Percentiles rank a stretch among this genome's conserved stretches.
phyloP scores from a whole-genome alignment of 192 early-diverging fungal species.

The Neocallimastix lanati region DNA sequence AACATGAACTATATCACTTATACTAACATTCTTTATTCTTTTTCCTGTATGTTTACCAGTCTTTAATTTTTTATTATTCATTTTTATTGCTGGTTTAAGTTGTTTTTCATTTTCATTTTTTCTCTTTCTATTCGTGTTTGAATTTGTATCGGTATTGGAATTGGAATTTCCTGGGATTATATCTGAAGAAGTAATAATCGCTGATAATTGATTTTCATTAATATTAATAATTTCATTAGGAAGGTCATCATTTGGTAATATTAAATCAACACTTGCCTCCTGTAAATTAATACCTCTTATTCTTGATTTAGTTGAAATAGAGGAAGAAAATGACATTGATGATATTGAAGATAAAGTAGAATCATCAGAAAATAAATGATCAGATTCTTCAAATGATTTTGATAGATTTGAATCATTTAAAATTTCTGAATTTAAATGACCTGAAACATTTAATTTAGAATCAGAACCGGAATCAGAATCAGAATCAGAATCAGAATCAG shows the following conservation, averaged over 20 bases:
- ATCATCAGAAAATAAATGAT: neutral
- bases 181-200: too few relatives aligned
- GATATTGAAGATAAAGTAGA: neutral
- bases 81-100: neutral
- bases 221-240: neutral
- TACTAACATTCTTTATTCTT: neutral
- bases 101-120: neutral
- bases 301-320: neutral
- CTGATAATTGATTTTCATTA: too few relatives aligned
- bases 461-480: too few relatives aligned
- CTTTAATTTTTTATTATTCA: neutral
- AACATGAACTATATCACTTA: neutral
- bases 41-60: neutral
- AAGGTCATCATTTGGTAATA: neutral
- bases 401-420: too few relatives aligned
- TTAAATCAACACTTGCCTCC: neutral
- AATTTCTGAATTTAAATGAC: too few relatives aligned
- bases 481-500: too few relatives aligned
- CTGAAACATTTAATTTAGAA: too few relatives aligned
- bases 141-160: too few relatives aligned
- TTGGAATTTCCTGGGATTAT: too few relatives aligned
- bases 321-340: neutral
- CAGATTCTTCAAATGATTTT: too few relatives aligned
- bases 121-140: neutral
- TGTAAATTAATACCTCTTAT: neutral